Percentiles rank a stretch among this genome's conserved stretches.
Evolutionary conservation across 2,329 filamentous ascomycete genomes (phyloP).

Genomic region (Ophiosphaerella herpotricha): DNA sequence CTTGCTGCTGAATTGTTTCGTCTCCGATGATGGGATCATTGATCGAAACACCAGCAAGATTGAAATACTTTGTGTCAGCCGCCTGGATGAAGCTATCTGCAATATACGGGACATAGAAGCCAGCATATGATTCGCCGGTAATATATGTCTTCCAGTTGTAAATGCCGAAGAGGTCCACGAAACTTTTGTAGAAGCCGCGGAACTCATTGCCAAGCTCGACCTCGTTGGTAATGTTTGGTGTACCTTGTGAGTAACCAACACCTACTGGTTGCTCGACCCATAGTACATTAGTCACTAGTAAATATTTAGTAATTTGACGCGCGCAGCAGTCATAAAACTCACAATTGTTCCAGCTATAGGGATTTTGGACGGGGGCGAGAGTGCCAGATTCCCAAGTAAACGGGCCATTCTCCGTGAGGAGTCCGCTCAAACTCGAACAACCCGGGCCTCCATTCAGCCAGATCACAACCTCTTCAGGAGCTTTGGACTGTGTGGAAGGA

Average conservation of each 20-base stretch:
- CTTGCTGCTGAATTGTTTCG: slow-evolving; percentile 45
- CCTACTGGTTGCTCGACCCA: slow-evolving; percentile 57
- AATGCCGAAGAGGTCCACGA: slow-evolving; percentile 59
- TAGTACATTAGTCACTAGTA: slow-evolving; percentile 44
- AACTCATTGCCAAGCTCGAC: slow-evolving; percentile 54
- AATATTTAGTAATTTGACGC: background rate
- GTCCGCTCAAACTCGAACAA: slow-evolving; percentile 64
- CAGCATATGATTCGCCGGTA: slow-evolving; percentile 61
- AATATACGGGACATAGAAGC: slow-evolving; percentile 64
- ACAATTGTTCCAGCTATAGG: slow-evolving; percentile 67
- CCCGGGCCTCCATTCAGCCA: slow-evolving; percentile 53
- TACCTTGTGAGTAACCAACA: slow-evolving; percentile 50
- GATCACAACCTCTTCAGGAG: slow-evolving; percentile 64
- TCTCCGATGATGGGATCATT: slow-evolving; percentile 54
- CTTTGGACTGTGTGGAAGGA: slow-evolving; percentile 57
- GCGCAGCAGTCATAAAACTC: background rate
- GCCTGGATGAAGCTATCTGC: slow-evolving; percentile 60
- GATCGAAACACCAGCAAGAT: slow-evolving; percentile 57
- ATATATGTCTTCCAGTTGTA: slow-evolving; percentile 60
- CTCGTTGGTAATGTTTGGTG: slow-evolving; percentile 54
- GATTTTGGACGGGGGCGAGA: slow-evolving; percentile 65
- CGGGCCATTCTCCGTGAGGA: slow-evolving; percentile 78
- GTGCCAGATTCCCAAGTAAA: slow-evolving; percentile 65
- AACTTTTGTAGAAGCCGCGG: slow-evolving; percentile 59
- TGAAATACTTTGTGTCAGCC: slow-evolving; percentile 56